phyloP scores from a whole-genome alignment of 495 filamentous ascomycete genomes.

The Trichoderma erinaceum region DNA sequence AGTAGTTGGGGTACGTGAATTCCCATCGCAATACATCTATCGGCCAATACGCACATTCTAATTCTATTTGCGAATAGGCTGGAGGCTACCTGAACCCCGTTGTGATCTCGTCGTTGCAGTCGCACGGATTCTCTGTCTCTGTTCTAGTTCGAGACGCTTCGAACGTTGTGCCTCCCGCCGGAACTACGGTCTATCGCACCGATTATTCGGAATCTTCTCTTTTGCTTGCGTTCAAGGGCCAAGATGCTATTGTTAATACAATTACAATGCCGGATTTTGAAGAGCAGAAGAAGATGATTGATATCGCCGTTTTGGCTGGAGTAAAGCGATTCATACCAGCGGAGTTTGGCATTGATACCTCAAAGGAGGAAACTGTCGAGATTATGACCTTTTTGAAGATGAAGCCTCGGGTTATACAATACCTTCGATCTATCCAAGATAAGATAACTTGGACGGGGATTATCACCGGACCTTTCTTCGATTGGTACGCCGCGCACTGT shows the following conservation, averaged over 20 bases:
- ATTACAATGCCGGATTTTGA: conserved; percentile 31
- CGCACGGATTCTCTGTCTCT: neutral
- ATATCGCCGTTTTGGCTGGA: conserved; percentile 49
- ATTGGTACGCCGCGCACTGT: conserved; percentile 26
- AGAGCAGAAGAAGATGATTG: conserved; percentile 44
- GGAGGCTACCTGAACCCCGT: neutral
- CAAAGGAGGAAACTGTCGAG: conserved; percentile 25
- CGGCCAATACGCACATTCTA: neutral
- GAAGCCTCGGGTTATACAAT: conserved; percentile 46
- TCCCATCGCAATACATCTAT: neutral
- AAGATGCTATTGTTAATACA: conserved; percentile 50
- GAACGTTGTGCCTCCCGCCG: neutral
- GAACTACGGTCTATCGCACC: neutral
- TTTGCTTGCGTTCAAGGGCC: conserved; percentile 23
- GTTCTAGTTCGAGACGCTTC: neutral
- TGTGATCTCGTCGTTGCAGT: neutral
- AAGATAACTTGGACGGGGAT: conserved; percentile 48
- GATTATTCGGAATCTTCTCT: neutral
- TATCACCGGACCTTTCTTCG: conserved; percentile 46
- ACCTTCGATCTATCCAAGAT: conserved; percentile 38
- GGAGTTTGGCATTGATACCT: conserved; percentile 52
- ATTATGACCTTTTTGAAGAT: conserved; percentile 40
- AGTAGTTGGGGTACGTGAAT: neutral
- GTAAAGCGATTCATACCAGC: conserved; percentile 56
- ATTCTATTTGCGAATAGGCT: neutral